Conservation (phyloP, 306 rosid species). For the Pachyrhizus erosus region DNA sequence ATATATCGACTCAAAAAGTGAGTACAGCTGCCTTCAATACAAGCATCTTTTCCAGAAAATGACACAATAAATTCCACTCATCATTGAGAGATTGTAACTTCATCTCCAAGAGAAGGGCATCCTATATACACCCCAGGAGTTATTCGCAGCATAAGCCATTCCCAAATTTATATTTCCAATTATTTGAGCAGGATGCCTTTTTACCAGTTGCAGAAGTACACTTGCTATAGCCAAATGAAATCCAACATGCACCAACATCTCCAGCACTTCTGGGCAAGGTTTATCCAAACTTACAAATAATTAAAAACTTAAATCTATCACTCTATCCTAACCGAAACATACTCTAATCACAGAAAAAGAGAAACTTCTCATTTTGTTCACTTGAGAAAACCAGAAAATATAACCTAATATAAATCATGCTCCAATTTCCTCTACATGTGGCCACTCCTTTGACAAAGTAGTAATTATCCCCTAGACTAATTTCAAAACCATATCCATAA, state of each 20-base stretch:
- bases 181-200: constrained; percentile 30
- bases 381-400: constrained; percentile 24
- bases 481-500: constrained; percentile 32
- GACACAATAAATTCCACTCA: constrained; percentile 12
- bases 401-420: constrained; percentile 33
- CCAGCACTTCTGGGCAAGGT: constrained; percentile 23
- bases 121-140: constrained; percentile 40
- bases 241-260: constrained; percentile 27
- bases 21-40: constrained; percentile 13
- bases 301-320: constrained; percentile 32
- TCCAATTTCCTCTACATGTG: constrained; percentile 19
- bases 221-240: constrained; percentile 32
- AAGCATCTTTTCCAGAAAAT: constrained; percentile 11
- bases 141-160: constrained; percentile 13
- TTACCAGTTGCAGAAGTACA: constrained; percentile 39
- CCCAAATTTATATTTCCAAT: constrained; percentile 30
- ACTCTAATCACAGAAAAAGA: constrained; percentile 16
- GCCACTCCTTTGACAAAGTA: constrained; percentile 29
- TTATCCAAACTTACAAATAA: constrained; percentile 25
- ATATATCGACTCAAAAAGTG: constrained; percentile 33
- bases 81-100: constrained; percentile 40
- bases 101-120: constrained; percentile 39
- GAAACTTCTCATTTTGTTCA: neutral
- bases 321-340: constrained; percentile 23
- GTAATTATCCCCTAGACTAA: constrained; percentile 11